Evolutionary conservation across 495 filamentous ascomycete species (phyloP).

Genomic region (Glutinoglossum americanum): DNA sequence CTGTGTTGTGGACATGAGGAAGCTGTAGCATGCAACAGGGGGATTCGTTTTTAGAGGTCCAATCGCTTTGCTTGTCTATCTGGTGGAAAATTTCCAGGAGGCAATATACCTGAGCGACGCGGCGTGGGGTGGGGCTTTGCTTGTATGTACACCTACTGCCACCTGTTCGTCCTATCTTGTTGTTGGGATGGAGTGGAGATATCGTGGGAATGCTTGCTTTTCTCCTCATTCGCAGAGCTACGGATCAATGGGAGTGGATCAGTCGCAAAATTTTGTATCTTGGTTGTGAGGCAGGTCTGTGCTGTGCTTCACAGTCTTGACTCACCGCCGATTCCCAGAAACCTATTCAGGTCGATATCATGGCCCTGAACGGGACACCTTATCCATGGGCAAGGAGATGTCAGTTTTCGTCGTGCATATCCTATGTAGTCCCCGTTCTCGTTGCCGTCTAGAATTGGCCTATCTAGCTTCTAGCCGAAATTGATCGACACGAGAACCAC

Average conservation of each 20-base stretch:
- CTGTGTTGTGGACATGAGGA: slow-evolving; percentile 29
- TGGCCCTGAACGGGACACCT: not conserved
- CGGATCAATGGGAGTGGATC: not conserved
- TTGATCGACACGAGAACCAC: not conserved
- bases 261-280: not conserved
- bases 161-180: not conserved
- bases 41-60: not conserved
- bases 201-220: not conserved
- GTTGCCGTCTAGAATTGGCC: no score
- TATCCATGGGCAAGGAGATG: not conserved
- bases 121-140: not conserved
- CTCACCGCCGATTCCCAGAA: not conserved
- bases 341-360: no score
- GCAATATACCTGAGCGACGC: not conserved
- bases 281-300: not conserved
- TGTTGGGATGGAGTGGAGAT: not conserved
- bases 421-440: no score
- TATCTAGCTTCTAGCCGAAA: no score
- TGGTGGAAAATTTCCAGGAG: not conserved
- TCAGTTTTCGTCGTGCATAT: no score
- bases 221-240: not conserved
- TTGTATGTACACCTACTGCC: not conserved
- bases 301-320: not conserved
- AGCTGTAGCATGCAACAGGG: not conserved
- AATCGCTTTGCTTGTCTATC: not conserved